Percentiles rank a stretch among this genome's conserved stretches.
Conservation (phyloP, 768 basidiomycete species). For the Ramaria sp. region DNA sequence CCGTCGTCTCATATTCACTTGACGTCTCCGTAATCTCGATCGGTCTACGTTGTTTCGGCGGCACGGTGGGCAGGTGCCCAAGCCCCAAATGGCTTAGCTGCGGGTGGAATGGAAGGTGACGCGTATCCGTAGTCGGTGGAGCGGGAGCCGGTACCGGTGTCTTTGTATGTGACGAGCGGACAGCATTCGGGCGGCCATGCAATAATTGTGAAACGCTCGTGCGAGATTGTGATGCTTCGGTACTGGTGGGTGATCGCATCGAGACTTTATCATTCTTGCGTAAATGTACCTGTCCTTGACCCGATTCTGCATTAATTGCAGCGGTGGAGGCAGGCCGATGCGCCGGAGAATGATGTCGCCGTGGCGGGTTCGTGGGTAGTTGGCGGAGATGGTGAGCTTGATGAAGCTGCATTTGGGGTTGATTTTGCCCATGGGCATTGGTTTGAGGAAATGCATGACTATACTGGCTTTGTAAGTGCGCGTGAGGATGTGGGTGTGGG, state of each 20-base stretch:
- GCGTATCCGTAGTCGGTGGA: background rate
- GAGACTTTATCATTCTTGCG: too few relatives aligned
- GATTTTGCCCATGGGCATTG: too few relatives aligned
- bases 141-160: background rate
- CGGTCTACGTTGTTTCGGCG: background rate
- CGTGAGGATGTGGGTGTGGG: background rate
- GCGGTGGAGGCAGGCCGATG: background rate
- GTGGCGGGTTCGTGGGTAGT: slow-evolving; percentile 6
- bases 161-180: background rate
- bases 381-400: background rate
- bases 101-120: background rate
- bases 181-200: too few relatives aligned
- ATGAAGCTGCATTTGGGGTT: background rate
- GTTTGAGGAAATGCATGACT: too few relatives aligned
- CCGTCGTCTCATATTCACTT: background rate
- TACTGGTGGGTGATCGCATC: too few relatives aligned
- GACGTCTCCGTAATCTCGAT: background rate
- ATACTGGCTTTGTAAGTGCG: too few relatives aligned
- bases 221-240: too few relatives aligned
- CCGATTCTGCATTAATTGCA: background rate
- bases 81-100: background rate
- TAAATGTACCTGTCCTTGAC: too few relatives aligned
- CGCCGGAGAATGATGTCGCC: background rate
- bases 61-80: slow-evolving; percentile 4
- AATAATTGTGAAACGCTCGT: too few relatives aligned